Conservation (phyloP, 2,329 filamentous ascomycete species). For the Orbilia javanica region DNA sequence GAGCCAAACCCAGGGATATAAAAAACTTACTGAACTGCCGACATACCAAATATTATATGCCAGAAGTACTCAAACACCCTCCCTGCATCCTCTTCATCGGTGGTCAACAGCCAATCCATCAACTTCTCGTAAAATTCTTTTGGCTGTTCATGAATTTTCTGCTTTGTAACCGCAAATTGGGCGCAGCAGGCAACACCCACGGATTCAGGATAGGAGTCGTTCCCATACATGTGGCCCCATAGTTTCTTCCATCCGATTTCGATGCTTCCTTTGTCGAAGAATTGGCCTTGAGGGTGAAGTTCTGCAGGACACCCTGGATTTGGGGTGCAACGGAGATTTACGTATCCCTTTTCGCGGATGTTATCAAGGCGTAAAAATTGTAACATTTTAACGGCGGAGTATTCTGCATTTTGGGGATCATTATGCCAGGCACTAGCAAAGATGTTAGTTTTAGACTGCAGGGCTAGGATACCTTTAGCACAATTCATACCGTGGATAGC, state of each 20-base stretch:
- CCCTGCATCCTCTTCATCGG: conserved; percentile 71
- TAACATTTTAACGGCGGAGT: conserved; percentile 69
- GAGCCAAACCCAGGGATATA: background rate
- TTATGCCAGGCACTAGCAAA: conserved; percentile 71
- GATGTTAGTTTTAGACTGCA: background rate
- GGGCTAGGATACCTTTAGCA: background rate
- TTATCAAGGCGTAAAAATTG: conserved; percentile 69
- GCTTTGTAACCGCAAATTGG: conserved; percentile 74
- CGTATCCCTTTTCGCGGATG: conserved; percentile 71
- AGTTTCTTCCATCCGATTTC: conserved; percentile 36
- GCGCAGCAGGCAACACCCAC: conserved; percentile 75
- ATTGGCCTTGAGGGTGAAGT: conserved; percentile 65
- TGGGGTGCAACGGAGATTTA: conserved; percentile 73
- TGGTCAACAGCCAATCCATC: conserved; percentile 72
- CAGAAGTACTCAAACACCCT: conserved; percentile 76
- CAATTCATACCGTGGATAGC: conserved; percentile 27
- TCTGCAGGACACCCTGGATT: conserved; percentile 72
- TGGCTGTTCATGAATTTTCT: conserved; percentile 69
- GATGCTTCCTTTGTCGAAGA: conserved; percentile 65
- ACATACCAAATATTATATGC: conserved; percentile 70
- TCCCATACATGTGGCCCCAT: conserved; percentile 41
- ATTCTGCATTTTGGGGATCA: conserved; percentile 67
- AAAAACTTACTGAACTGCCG: conserved; percentile 45
- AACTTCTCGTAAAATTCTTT: conserved; percentile 71
- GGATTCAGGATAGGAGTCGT: conserved; percentile 60